Evolutionary conservation across 345 rosid species (phyloP), one percentile per base, ranked within the genome.

Genomic region (Abelmoschus esculentus): DNA sequence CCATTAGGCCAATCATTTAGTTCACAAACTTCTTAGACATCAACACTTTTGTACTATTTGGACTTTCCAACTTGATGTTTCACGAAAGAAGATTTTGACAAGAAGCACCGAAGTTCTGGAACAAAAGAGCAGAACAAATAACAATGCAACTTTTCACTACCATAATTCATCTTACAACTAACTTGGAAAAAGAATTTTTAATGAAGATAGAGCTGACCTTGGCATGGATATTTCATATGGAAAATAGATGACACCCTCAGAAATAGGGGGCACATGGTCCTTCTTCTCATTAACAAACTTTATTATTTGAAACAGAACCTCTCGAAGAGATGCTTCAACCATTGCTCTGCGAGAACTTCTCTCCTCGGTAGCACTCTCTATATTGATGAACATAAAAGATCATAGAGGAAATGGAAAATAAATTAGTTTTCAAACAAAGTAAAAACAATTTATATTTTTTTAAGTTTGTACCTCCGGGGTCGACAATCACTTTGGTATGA

Each of bases 251-350:
- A 85, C 87, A 11, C 89, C 86, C 40, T 95, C 98, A 1, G 89
- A 76, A 74, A 95, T 86, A 4, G 96, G 83, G 71, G 99, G 99
- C 58, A 95, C 89, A 15, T 95, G 99, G 67, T 95, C 99, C 72
- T 87, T 95, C 75, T 91, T 95, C 82, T 91, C 98, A 72, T 91
- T 95, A 74, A 87, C 98, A 74, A 90, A 95, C 75, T 83, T 95
- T 70, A 95, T 89, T 71, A 91, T 85, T 71, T 95, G 99, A 86
- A 91, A 91, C 62, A 95, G 64, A 71, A 88, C 98, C 59, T 95
- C 96, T 50, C 77, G 90, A 64, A 95, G 83, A 54, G 93, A 86
- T 61, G 86, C 82, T 80, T 95, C 98, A 64, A 91, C 89, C 75
- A 87, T 75, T 73, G 88, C 84, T 79, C 89, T 82, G 52, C 89